Evolutionary conservation across 2,329 filamentous ascomycete species (phyloP).

Genomic region (Aspergillus sp.): DNA sequence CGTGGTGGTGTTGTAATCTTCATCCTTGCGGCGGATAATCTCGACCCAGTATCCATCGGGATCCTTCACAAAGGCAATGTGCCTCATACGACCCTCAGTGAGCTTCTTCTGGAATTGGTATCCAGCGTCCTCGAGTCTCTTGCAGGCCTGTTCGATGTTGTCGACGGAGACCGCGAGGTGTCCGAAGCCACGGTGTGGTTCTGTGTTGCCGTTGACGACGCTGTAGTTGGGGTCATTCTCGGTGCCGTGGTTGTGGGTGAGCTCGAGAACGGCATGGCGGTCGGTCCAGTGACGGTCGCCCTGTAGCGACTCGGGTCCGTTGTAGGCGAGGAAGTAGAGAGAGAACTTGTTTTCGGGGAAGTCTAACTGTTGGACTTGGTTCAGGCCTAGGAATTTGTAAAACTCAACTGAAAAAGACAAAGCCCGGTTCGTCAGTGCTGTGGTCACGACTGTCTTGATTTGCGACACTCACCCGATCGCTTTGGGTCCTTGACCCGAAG

Average conservation of each 20-base stretch:
- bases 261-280: constrained; percentile 85
- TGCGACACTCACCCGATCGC: constrained; percentile 59
- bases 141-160: constrained; percentile 84
- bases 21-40: constrained; percentile 66
- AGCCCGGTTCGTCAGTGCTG: not conserved
- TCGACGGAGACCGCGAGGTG: constrained; percentile 83
- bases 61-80: constrained; percentile 88
- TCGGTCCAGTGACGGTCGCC: constrained; percentile 73
- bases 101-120: constrained; percentile 96
- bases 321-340: constrained; percentile 92
- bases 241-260: constrained; percentile 83
- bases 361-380: constrained; percentile 73
- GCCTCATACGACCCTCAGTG: constrained; percentile 78
- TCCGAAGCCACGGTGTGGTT: constrained; percentile 79
- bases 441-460: not conserved
- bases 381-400: constrained; percentile 91
- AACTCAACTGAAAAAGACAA: constrained; percentile 68
- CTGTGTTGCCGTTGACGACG: constrained; percentile 85
- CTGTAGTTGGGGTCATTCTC: constrained; percentile 80
- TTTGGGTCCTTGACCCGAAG: constrained; percentile 93
- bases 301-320: constrained; percentile 72
- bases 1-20: constrained; percentile 70
- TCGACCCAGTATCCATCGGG: constrained; percentile 76
- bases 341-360: constrained; percentile 90
- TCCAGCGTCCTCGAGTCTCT: constrained; percentile 83